Base-by-base conservation (phyloP, 1,284 basidiomycete species). In the Ganoderma sinense region DNA sequence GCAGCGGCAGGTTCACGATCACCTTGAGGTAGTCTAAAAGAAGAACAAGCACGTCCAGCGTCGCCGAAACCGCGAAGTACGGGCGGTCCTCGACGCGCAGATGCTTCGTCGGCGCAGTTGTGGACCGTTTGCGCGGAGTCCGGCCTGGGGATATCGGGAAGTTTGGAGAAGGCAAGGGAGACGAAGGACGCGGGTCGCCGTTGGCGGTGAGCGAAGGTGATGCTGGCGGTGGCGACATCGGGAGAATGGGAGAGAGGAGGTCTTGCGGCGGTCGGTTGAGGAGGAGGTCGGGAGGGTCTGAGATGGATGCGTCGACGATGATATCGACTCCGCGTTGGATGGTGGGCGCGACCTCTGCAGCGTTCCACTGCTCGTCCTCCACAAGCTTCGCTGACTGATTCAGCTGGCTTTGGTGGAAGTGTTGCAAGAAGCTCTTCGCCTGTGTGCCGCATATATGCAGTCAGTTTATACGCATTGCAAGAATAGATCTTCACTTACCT, bases 311-410 rank as follows among this genome's bases (percentile, higher is more conserved):
- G 72, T 94, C 91, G 39, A 98, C 86, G 65, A 99, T 83, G 18
- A 91, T 83, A 74, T 94, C 87, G 56, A 93, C 88, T n/a, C 89
- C 84, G 53, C 86, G 86, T 80, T 98, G 97, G 13, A 93, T 82
- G 1, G 83, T 77, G 6, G 83, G 77, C 0, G 89, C 82, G 1
- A 98, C 91, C 66, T 98, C 97, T 4, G 89, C 85, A 40, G 94
- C 94, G 64, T 86, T 89, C 95, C 96, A 97, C 60, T 91, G 91
- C 76, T 97, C 96, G 74, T 97, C 94, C 79, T 97, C 95, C 8
- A 99, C 97, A 16, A 95, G 84, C 79, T 94, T 95, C 31, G 97
- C 96, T 4, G 94, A 95, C 71, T 88, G 88, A 1, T 92, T 91
- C 69, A 99, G 88, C 64, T 93, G 87, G n/a, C 85, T 82, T 73